Evolutionary conservation across 805 yeast genomes (phyloP).

Genomic region (Cyberlindnera nakhonratchasimensis): DNA sequence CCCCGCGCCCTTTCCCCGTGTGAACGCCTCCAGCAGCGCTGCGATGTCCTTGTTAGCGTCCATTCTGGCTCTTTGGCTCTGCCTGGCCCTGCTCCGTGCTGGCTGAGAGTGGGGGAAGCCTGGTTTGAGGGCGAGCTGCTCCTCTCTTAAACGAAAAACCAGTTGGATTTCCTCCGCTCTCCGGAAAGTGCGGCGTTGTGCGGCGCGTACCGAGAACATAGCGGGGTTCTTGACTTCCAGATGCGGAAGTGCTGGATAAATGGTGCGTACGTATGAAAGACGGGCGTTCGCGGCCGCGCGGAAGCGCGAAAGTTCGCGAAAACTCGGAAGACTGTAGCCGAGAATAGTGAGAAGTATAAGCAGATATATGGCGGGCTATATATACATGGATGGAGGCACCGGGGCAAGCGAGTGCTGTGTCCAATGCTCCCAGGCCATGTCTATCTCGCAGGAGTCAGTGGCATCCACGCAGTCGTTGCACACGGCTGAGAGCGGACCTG

Average conservation of each 20-base stretch:
- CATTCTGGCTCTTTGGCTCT: conserved; percentile 4
- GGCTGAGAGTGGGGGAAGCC: no score
- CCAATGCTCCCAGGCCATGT: no score
- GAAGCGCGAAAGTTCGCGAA: not conserved
- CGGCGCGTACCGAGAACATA: conserved; percentile 1
- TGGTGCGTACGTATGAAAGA: not conserved
- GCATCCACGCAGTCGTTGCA: conserved; percentile 2
- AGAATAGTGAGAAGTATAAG: no score
- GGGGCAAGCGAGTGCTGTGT: no score
- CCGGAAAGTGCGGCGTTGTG: not conserved
- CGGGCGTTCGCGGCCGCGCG: not conserved
- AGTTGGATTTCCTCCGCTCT: no score
- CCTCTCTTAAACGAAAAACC: no score
- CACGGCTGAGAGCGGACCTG: no score
- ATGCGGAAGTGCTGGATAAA: not conserved
- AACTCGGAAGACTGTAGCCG: not conserved
- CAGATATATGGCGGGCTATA: no score
- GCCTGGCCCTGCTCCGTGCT: no score
- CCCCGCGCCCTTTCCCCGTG: conserved; percentile 4
- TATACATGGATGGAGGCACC: no score
- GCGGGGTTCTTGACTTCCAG: conserved; percentile 3
- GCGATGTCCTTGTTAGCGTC: conserved; percentile 11
- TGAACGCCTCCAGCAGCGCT: conserved; percentile 15
- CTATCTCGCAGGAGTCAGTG: not conserved
- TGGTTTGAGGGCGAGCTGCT: no score